Evolutionary conservation across 2,329 filamentous ascomycete genomes (phyloP).

Genomic region (Colletotrichum paranaense): DNA sequence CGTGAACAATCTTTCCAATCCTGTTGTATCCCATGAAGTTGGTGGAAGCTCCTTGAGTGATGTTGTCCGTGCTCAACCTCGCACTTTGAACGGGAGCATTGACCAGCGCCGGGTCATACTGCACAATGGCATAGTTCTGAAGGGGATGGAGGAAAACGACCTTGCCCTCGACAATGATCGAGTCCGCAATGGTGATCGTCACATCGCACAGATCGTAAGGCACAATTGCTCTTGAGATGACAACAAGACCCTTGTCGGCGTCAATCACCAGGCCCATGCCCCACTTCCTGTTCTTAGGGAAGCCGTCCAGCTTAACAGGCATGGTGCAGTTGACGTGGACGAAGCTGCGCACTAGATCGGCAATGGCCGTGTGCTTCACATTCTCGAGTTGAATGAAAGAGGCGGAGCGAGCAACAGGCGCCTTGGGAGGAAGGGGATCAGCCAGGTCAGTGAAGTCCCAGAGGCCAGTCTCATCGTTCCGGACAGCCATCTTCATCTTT

Average conservation of each 20-base stretch:
- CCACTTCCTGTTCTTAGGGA: slow-evolving; percentile 92
- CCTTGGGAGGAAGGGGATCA: slow-evolving; percentile 80
- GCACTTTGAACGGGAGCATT: slow-evolving; percentile 93
- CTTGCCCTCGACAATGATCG: slow-evolving; percentile 92
- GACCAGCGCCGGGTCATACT: slow-evolving; percentile 95
- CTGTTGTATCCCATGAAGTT: slow-evolving; percentile 99
- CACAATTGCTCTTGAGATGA: slow-evolving; percentile 93
- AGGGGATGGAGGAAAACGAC: slow-evolving; percentile 96
- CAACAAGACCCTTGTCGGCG: slow-evolving; percentile 92
- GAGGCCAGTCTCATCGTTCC: slow-evolving; percentile 89
- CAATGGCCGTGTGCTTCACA: slow-evolving; percentile 88
- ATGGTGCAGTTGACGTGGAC: slow-evolving; percentile 93
- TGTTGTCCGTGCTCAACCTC: slow-evolving; percentile 80
- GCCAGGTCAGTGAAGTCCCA: slow-evolving; percentile 95
- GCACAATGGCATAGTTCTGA: slow-evolving; percentile 95
- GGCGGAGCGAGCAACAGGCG: slow-evolving; percentile 80
- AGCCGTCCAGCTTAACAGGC: slow-evolving; percentile 97
- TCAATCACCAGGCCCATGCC: slow-evolving; percentile 98
- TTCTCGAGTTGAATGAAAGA: slow-evolving; percentile 94
- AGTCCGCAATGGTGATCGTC: slow-evolving; percentile 94
- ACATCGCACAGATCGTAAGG: slow-evolving; percentile 98
- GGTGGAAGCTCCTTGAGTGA: slow-evolving; percentile 93
- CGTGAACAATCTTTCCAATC: slow-evolving; percentile 92
- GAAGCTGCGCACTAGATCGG: slow-evolving; percentile 93
- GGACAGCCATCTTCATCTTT: slow-evolving; percentile 91